Evolutionary conservation across 352 stramenopile genomes (phyloP).

Genomic region (Phytophthora rubi): DNA sequence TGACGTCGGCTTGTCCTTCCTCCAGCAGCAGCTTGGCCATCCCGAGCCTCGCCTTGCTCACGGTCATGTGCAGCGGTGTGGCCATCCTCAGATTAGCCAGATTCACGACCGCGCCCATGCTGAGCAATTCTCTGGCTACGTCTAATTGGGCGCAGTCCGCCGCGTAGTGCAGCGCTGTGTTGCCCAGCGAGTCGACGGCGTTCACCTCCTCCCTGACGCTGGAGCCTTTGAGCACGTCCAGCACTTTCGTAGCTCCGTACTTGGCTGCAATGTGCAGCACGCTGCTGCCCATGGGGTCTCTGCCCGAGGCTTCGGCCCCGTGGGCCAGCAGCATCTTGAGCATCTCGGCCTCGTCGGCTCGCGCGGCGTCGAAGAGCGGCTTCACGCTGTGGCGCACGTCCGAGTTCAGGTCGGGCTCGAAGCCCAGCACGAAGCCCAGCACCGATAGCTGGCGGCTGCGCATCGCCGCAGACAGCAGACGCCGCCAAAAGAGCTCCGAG

Average conservation of each 20-base stretch:
- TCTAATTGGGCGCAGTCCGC: slow-evolving; percentile 27
- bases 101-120: slow-evolving; percentile 34
- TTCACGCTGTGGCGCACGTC: slow-evolving; percentile 36
- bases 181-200: slow-evolving; percentile 31
- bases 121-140: slow-evolving; percentile 21
- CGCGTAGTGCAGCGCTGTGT: slow-evolving; percentile 46
- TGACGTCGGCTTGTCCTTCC: slow-evolving; percentile 32
- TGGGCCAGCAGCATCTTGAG: slow-evolving; percentile 36
- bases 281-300: slow-evolving; percentile 36
- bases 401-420: slow-evolving; percentile 39
- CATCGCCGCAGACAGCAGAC: slow-evolving; percentile 32
- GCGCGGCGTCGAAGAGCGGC: slow-evolving; percentile 38
- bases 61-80: slow-evolving; percentile 34
- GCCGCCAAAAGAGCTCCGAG: slow-evolving; percentile 38
- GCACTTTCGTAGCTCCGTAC: slow-evolving; percentile 23
- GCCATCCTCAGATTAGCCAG: slow-evolving; percentile 25
- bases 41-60: slow-evolving; percentile 31
- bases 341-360: slow-evolving; percentile 32
- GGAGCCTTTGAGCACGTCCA: slow-evolving; percentile 25
- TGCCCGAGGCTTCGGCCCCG: slow-evolving; percentile 21
- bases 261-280: slow-evolving; percentile 47
- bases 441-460: slow-evolving; percentile 31
- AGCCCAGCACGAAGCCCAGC: slow-evolving; percentile 42
- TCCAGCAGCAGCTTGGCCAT: slow-evolving; percentile 37
- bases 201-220: slow-evolving; percentile 35